phyloP scores from a whole-genome alignment of 352 stramenopile species.

The Sclerospora graminicola region DNA sequence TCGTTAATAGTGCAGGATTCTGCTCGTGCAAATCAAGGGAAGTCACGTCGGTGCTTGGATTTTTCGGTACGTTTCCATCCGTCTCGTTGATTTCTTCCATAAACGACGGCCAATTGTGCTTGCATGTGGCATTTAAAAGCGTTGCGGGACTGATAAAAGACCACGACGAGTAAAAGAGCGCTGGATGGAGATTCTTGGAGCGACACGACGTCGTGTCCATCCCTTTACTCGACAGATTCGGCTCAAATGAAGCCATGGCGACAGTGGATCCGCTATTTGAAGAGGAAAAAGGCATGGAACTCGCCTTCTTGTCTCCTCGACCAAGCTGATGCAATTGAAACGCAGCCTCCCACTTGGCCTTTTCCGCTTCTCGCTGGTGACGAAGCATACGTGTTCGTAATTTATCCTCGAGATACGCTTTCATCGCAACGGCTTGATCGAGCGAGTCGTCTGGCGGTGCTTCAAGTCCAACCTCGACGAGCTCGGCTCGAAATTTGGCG shows the following conservation, averaged over 20 bases:
- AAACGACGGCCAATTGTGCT: constrained; percentile 77
- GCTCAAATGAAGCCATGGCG: neutral
- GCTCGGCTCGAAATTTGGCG: constrained; percentile 21
- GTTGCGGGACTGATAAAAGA: constrained; percentile 54
- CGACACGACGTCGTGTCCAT: constrained; percentile 18
- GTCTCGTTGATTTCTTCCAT: constrained; percentile 37
- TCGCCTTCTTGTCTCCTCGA: constrained; percentile 3
- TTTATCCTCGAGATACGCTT: constrained; percentile 44
- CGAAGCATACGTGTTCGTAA: constrained; percentile 22
- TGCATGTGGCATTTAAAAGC: constrained; percentile 57
- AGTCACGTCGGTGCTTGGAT: constrained; percentile 1
- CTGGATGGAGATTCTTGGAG: constrained; percentile 61
- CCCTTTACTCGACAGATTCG: constrained; percentile 9
- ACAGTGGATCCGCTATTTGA: neutral
- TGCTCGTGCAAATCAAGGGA: no score
- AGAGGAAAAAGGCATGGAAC: neutral
- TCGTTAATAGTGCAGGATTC: no score
- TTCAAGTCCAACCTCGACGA: constrained; percentile 15
- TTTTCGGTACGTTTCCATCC: constrained; percentile 14
- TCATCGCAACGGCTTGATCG: constrained; percentile 42
- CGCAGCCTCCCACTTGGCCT: constrained; percentile 13
- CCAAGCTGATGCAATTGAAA: constrained; percentile 18
- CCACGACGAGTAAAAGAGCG: constrained; percentile 82
- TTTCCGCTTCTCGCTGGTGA: constrained; percentile 16
- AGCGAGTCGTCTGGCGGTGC: constrained; percentile 28